phyloP scores from a whole-genome alignment of 1,284 basidiomycete species.

The Heliocybe sulcata region DNA sequence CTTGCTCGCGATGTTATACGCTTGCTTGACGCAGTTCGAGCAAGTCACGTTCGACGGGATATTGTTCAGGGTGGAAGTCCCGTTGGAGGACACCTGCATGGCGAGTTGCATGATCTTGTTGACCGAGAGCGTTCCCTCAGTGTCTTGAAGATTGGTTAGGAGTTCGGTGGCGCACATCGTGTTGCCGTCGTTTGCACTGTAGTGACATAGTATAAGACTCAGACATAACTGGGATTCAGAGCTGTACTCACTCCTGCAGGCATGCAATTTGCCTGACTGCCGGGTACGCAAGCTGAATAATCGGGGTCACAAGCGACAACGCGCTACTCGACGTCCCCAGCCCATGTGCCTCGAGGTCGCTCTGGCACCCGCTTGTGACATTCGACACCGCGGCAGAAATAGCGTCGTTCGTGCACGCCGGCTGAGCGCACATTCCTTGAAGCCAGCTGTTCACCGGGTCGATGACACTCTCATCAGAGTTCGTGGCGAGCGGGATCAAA shows the following conservation, averaged over 20 bases:
- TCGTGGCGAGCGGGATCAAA: conserved; percentile 34
- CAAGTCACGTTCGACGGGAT: conserved; percentile 41
- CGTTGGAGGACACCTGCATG: conserved; percentile 8
- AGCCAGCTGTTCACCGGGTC: conserved; percentile 50
- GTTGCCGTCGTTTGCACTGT: conserved; percentile 27
- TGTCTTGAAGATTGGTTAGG: conserved; percentile 36
- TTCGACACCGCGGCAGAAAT: conserved; percentile 39
- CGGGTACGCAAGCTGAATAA: conserved; percentile 41
- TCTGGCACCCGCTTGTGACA: conserved; percentile 43
- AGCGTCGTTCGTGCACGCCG: conserved; percentile 50
- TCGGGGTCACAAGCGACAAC: conserved; percentile 19
- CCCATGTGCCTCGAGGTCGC: conserved; percentile 33
- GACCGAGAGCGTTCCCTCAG: conserved; percentile 28
- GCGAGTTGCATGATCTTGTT: conserved; percentile 19
- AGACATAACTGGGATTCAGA: not conserved
- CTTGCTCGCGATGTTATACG: conserved; percentile 36
- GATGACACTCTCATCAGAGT: conserved; percentile 38
- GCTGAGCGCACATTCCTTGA: conserved; percentile 41
- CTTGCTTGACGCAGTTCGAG: conserved; percentile 46
- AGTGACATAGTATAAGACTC: not conserved
- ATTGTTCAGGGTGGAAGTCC: conserved; percentile 20
- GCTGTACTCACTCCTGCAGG: conserved; percentile 44
- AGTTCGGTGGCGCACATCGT: conserved; percentile 45
- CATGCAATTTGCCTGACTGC: conserved; percentile 41
- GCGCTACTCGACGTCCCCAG: conserved; percentile 12